Base-by-base conservation (phyloP, 2,329 filamentous ascomycete genomes). In the Talaromyces sp. region DNA sequence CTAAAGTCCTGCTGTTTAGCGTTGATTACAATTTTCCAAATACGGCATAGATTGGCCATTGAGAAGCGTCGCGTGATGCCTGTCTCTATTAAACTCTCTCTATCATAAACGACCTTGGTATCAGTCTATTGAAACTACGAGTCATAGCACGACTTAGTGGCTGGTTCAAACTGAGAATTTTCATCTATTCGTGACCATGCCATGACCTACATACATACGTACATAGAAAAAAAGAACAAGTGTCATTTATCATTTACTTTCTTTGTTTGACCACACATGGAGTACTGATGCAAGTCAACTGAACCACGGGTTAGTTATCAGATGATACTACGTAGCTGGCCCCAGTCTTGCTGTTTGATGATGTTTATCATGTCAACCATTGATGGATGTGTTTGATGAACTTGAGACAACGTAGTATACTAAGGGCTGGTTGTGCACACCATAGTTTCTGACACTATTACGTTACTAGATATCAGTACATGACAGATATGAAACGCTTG, bases 11-110 rank as follows among this genome's bases (percentile, higher is more conserved):
- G 3, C 17, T 1, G 53, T 56, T 56, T 56, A 36, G 31, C 31
- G 53, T 25, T 56, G 53, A 56, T 38, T 36, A 19, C 31, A 38
- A 36, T 56, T 56, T 56, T 38, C 53, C 53, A 11, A 38, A 56
- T 7, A 56, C 53, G 53, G 53, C n/a, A 56, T 56, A 56, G 53
- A 22, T 36, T 56, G 29, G 25, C 53, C 31, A 15, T 34, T 13
- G 5, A 15, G 19, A 22, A 56, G n/a, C 29, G 53, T 56, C 53
- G 53, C 53, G 53, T 56, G 53, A 56, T 25, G n/a, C 53, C 31
- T 25, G 53, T 53, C 49, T 31, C 3, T n/a, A 53, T 51, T 47
- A 13, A 22, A 47, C 22, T 29, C 25, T 51, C 25, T n/a, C 17
- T 53, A 29, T 31, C 17, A 29, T 53, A 53, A 53, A 31, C 17